A percentile compares a stretch with the other conserved stretches of the same genome.
These are phyloP conservation scores for Apiotrichum gamsii DNA, from an alignment of 1,284 basidiomycete species.

Conservation along the genomic window DNA sequence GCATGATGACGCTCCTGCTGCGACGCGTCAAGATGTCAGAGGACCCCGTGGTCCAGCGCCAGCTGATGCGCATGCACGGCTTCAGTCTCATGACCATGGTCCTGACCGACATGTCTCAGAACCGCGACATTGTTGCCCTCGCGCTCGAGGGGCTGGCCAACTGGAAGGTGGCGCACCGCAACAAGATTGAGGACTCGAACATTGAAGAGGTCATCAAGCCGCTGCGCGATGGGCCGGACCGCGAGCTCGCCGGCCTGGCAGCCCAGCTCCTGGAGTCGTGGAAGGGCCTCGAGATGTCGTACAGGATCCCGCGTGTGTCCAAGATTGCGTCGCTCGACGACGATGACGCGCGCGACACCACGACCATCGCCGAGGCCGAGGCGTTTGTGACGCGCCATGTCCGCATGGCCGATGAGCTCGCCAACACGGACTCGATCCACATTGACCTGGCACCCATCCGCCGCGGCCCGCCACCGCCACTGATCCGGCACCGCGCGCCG, in stretches of 20 bases:
- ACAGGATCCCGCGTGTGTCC: slow-evolving; percentile 37
- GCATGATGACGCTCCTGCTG: slow-evolving; percentile 76
- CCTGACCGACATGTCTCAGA: slow-evolving; percentile 64
- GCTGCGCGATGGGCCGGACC: slow-evolving; percentile 24
- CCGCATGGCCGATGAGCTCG: slow-evolving; percentile 28
- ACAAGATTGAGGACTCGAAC: slow-evolving; percentile 87
- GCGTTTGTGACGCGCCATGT: slow-evolving; percentile 23
- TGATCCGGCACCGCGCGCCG: slow-evolving; percentile 8
- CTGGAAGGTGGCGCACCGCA: slow-evolving; percentile 82
- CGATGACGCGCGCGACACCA: slow-evolving; percentile 42
- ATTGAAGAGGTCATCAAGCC: slow-evolving; percentile 62
- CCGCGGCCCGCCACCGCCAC: slow-evolving; percentile 15
- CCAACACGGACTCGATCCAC: slow-evolving; percentile 26
- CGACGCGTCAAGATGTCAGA: slow-evolving; percentile 83
- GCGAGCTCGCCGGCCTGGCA: slow-evolving; percentile 24
- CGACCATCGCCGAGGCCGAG: slow-evolving; percentile 39
- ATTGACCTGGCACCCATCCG: slow-evolving; percentile 34
- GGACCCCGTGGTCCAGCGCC: slow-evolving; percentile 69
- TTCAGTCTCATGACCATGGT: slow-evolving; percentile 88
- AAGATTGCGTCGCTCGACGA: slow-evolving; percentile 41
- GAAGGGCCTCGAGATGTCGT: slow-evolving; percentile 38
- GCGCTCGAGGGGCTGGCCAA: slow-evolving; percentile 62
- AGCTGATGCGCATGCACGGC: slow-evolving; percentile 87
- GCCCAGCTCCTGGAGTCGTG: slow-evolving; percentile 39
- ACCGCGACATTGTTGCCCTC: slow-evolving; percentile 64